These are phyloP conservation scores for Atkinsonella hypoxylon DNA, from an alignment of 2,329 filamentous ascomycete species.

Conservation along the genomic window DNA sequence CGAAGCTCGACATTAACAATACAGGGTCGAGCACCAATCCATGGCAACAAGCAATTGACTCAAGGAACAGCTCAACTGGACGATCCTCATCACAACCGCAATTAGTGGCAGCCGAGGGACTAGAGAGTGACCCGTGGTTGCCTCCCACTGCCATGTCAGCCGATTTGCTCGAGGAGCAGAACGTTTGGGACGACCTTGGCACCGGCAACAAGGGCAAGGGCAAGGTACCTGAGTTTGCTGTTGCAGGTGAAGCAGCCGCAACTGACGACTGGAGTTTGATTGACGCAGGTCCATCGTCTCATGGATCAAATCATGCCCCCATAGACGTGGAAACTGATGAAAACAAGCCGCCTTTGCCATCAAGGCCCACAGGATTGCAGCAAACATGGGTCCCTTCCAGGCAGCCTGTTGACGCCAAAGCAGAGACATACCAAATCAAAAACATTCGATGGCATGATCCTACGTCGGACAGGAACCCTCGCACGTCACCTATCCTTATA, in stretches of 20 bases:
- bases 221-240: slow-evolving; percentile 15
- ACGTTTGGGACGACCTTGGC: slow-evolving; percentile 39
- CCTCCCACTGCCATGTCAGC: slow-evolving; percentile 17
- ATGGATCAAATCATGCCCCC: slow-evolving; percentile 5
- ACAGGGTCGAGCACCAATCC: slow-evolving; percentile 24
- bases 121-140: slow-evolving; percentile 17
- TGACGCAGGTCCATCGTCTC: slow-evolving; percentile 26
- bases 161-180: slow-evolving; percentile 26
- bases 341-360: slow-evolving; percentile 25
- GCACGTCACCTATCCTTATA: slow-evolving; percentile 75
- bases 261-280: slow-evolving; percentile 41
- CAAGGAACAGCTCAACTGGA: slow-evolving; percentile 9
- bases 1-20: slow-evolving; percentile 31
- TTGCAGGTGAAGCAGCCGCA: slow-evolving; percentile 9
- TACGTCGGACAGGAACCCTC: slow-evolving; percentile 44
- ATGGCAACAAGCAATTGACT: slow-evolving; percentile 19
- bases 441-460: slow-evolving; percentile 76
- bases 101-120: slow-evolving; percentile 14
- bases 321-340: slow-evolving; percentile 9
- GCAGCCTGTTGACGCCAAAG: slow-evolving; percentile 31
- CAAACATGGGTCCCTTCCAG: slow-evolving; percentile 27
- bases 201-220: slow-evolving; percentile 30
- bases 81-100: slow-evolving; percentile 6
- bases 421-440: slow-evolving; percentile 86
- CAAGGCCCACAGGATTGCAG: slow-evolving; percentile 18